Percentiles rank a stretch among this genome's conserved stretches.
Conservation (phyloP, 257 asterid species). For the Nicotiana undulata region DNA sequence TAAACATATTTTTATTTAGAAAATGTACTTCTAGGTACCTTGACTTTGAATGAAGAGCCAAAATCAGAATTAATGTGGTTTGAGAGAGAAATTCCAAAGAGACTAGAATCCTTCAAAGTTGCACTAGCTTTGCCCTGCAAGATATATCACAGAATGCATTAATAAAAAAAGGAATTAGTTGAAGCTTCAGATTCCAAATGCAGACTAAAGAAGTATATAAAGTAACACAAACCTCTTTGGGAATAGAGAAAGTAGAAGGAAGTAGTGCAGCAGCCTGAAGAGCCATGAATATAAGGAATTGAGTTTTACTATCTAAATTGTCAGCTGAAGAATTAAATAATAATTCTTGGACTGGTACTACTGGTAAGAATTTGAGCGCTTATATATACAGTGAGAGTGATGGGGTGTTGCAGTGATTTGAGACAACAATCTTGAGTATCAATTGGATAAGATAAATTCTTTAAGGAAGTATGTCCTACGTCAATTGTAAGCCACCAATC, state of each 20-base stretch:
- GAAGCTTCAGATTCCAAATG: background rate
- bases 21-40: constrained; percentile 23
- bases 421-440: constrained; percentile 4
- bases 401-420: constrained; percentile 1
- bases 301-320: background rate
- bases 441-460: constrained; percentile 57
- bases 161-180: background rate
- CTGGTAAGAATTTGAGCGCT: background rate
- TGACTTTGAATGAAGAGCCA: constrained; percentile 37
- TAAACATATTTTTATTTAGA: background rate
- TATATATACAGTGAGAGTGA: constrained; percentile 17
- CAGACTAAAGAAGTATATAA: background rate
- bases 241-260: constrained; percentile 49
- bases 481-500: constrained; percentile 48
- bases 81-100: constrained; percentile 61
- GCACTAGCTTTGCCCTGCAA: constrained; percentile 54
- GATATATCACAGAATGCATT: background rate
- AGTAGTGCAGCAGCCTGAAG: constrained; percentile 65
- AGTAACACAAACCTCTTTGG: constrained; percentile 50
- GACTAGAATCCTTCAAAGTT: constrained; percentile 49
- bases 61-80: constrained; percentile 49
- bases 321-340: background rate
- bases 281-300: constrained; percentile 39
- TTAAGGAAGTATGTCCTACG: constrained; percentile 27
- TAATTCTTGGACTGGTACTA: constrained; percentile 2